Percentiles rank a stretch among this genome's conserved stretches.
These are phyloP conservation scores for Kwoniella dendrophila DNA, from an alignment of 768 basidiomycete genomes.

Conservation along the genomic window DNA sequence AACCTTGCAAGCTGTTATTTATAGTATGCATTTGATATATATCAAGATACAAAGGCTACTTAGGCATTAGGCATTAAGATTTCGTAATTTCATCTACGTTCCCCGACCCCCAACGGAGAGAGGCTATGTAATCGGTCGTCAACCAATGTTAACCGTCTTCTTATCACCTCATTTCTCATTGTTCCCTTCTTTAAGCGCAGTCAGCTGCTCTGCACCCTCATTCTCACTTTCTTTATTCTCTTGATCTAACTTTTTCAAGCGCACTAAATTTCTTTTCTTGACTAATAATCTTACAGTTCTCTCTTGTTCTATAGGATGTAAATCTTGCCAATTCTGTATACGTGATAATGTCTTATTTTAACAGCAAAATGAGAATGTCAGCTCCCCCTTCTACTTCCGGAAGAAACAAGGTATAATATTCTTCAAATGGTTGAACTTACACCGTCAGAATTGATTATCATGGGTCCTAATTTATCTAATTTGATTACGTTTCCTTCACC, in stretches of 20 bases:
- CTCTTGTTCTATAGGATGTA: constrained; percentile 65
- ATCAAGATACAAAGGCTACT: too few species aligned
- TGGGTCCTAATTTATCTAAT: constrained; percentile 66
- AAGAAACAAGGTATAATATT: background rate
- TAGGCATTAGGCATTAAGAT: too few species aligned
- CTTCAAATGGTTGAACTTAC: constrained; percentile 55
- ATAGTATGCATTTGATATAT: too few species aligned
- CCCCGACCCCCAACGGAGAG: too few species aligned
- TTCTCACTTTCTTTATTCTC: constrained; percentile 27
- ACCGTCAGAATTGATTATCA: constrained; percentile 71
- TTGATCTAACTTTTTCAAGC: constrained; percentile 45
- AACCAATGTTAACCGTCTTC: too few species aligned
- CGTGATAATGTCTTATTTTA: constrained; percentile 68
- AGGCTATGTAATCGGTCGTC: too few species aligned
- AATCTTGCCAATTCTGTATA: constrained; percentile 67
- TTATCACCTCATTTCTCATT: background rate
- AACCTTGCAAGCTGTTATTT: too few species aligned
- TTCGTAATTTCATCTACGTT: too few species aligned
- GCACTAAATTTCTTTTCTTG: constrained; percentile 52
- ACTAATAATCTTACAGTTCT: constrained; percentile 64
- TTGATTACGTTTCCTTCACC: constrained; percentile 57
- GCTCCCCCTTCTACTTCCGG: background rate
- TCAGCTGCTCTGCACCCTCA: constrained; percentile 17
- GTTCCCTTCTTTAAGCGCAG: constrained; percentile 17
- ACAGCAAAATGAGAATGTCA: background rate